Conservation (phyloP, 2,329 filamentous ascomycete species). For the Zalaria obscura region DNA sequence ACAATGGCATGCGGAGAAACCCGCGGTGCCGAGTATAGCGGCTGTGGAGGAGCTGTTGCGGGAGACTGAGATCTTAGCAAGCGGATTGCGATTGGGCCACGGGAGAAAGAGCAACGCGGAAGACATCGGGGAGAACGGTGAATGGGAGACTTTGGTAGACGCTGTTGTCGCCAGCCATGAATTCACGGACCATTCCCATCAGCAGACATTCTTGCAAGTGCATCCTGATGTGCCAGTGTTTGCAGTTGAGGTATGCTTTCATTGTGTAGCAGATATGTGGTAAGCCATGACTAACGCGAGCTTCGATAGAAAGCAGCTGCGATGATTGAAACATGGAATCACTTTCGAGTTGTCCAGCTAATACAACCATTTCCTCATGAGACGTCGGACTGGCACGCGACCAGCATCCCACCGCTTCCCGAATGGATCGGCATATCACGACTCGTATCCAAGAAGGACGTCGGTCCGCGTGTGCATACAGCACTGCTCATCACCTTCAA, state of each 20-base stretch:
- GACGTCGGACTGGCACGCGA: constrained; percentile 30
- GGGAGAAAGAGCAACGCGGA: constrained; percentile 8
- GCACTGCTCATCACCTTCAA: constrained; percentile 46
- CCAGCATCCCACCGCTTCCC: constrained; percentile 34
- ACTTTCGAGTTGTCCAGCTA: constrained; percentile 43
- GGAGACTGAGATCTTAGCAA: constrained; percentile 32
- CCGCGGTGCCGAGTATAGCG: constrained; percentile 38
- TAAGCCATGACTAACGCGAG: constrained; percentile 1
- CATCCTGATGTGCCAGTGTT: constrained; percentile 41
- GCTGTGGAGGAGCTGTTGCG: constrained; percentile 40
- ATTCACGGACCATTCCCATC: constrained; percentile 56
- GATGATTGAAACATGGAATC: constrained; percentile 42
- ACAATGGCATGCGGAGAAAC: constrained; percentile 46
- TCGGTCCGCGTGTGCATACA: constrained; percentile 44
- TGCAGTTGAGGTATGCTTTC: constrained; percentile 31
- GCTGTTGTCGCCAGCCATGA: constrained; percentile 48
- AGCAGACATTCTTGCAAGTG: constrained; percentile 44
- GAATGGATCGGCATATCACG: constrained; percentile 48
- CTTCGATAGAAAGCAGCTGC: constrained; percentile 35
- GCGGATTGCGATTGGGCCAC: constrained; percentile 11
- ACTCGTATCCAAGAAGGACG: constrained; percentile 38
- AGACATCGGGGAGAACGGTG: constrained; percentile 4
- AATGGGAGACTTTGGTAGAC: constrained; percentile 34
- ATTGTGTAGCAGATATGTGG: not conserved
- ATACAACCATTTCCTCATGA: constrained; percentile 30